phyloP scores from a whole-genome alignment of 495 filamentous ascomycete species.

The Aspergillus wentii region DNA sequence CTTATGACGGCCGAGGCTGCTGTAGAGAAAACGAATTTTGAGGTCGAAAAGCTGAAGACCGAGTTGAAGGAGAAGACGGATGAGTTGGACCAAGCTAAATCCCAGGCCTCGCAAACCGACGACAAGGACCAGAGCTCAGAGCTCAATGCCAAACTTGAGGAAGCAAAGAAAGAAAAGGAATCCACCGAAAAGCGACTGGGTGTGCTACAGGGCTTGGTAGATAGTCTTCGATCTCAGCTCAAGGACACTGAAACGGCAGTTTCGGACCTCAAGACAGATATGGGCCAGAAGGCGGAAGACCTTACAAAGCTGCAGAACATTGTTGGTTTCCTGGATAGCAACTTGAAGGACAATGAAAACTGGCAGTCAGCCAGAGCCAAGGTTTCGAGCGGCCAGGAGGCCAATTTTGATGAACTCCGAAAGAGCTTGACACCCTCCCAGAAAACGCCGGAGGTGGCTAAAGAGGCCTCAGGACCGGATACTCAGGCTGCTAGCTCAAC shows the following conservation, averaged over 20 bases:
- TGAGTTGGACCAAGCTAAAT: slow-evolving; percentile 45
- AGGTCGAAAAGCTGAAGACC: slow-evolving; percentile 48
- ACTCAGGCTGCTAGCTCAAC: slow-evolving; percentile 17
- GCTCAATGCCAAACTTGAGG: slow-evolving; percentile 24
- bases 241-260: slow-evolving; percentile 46
- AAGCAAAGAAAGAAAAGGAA: slow-evolving; percentile 35
- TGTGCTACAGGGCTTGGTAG: slow-evolving; percentile 49
- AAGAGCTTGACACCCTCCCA: slow-evolving; percentile 23
- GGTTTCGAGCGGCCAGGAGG: slow-evolving; percentile 23
- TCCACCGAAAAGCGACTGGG: slow-evolving; percentile 46
- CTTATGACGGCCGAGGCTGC: slow-evolving; percentile 37
- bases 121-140: slow-evolving; percentile 39
- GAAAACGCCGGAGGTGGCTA: slow-evolving; percentile 7
- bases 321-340: slow-evolving; percentile 33
- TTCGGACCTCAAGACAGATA: slow-evolving; percentile 33
- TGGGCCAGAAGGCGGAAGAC: slow-evolving; percentile 27
- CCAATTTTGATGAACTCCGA: slow-evolving; percentile 32
- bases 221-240: slow-evolving; percentile 45
- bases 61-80: slow-evolving; percentile 52
- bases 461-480: slow-evolving; percentile 13
- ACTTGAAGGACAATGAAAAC: slow-evolving; percentile 25
- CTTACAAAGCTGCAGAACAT: slow-evolving; percentile 26
- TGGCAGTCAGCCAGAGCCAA: slow-evolving; percentile 34
- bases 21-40: slow-evolving; percentile 38
- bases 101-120: slow-evolving; percentile 30